Percentiles rank a stretch among this genome's conserved stretches.
These are phyloP conservation scores for Parasitella parasitica DNA, from an alignment of 371 early-diverging fungal genomes.

Conservation along the genomic window DNA sequence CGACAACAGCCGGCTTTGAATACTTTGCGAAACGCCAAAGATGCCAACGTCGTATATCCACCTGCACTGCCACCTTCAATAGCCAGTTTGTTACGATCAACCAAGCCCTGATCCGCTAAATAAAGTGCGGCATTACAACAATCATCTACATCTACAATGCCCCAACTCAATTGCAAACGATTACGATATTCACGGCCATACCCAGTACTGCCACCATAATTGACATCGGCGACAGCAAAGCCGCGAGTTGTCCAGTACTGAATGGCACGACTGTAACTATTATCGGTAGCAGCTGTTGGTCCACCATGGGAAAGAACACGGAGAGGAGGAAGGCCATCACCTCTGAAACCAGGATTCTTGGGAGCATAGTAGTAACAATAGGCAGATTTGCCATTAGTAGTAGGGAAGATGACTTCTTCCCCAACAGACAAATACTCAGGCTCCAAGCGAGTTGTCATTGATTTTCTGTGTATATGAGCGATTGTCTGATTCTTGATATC, in stretches of 20 bases:
- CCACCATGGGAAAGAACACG: conserved; percentile 75
- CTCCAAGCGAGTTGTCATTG: conserved; percentile 27
- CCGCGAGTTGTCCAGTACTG: conserved; percentile 82
- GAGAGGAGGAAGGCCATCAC: conserved; percentile 64
- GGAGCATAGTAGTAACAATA: conserved; percentile 70
- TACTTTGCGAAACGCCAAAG: conserved; percentile 70
- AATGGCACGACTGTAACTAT: conserved; percentile 47
- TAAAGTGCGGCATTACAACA: conserved; percentile 71
- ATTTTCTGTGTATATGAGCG: conserved; percentile 9
- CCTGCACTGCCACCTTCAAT: conserved; percentile 76
- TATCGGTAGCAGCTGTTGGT: conserved; percentile 50
- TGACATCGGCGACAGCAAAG: conserved; percentile 70
- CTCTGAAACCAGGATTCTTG: conserved; percentile 57
- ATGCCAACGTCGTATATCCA: conserved; percentile 70
- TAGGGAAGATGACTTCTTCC: conserved; percentile 64
- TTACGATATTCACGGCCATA: conserved; percentile 76
- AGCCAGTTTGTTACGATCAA: conserved; percentile 59
- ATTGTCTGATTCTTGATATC: conserved; percentile 10
- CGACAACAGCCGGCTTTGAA: conserved; percentile 70
- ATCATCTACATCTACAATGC: conserved; percentile 77
- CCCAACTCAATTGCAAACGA: conserved; percentile 68
- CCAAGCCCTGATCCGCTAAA: conserved; percentile 57
- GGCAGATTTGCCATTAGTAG: conserved; percentile 45
- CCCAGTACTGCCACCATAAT: conserved; percentile 78
- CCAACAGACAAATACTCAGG: conserved; percentile 61